Evolutionary conservation across 1,284 basidiomycete genomes (phyloP), one percentile per base, ranked within the genome.

Genomic region (Tilletia walkeri): DNA sequence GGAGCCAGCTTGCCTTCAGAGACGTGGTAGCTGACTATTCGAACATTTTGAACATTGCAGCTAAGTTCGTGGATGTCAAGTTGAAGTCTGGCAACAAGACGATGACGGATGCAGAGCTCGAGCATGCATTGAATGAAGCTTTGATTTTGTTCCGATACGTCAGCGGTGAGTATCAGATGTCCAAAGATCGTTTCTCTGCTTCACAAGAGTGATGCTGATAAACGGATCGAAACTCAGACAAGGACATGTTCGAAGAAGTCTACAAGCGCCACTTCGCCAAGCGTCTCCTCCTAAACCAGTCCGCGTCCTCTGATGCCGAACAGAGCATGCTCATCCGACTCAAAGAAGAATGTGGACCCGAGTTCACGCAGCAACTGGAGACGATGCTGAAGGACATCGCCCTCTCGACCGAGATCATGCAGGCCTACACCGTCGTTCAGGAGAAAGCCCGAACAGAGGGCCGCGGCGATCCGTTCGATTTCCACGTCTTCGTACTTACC

Each of bases 281-380:
- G 86, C 88, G 95, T 49, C 83, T 99, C 69, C 85, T 99, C 49
- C 86, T 97, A 20, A 90, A 90, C 77, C 90, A 90, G 81, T 93
- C 91, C 67, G 95, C 95, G 0, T 92, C 90, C 6, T 90, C 94
- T 77, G 95, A 98, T 82, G 91, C 94, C 78, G 95, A 99, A 86
- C 89, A 90, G 77, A 88, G 87, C 50, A 91, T 98, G 87, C 86
- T 99, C 69, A 89, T 92, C 84, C 92, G 91, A 84, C 86, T 99
- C 75, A 93, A 93, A 85, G 90, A 93, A 91, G 92, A 90, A 68
- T 94, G 93, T 75, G 94, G 95, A 78, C 89, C 92, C 4, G 92
- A 92, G 67, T 95, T 95, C 68, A 86, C 85, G 72, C 89, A 89
- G 36, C 90, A 91, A 86, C 91, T 92, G 66, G 91, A 93, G 79